These are phyloP conservation scores for Endocalyx cinctus DNA, from an alignment of 2,329 filamentous ascomycete species.

Conservation along the genomic window DNA sequence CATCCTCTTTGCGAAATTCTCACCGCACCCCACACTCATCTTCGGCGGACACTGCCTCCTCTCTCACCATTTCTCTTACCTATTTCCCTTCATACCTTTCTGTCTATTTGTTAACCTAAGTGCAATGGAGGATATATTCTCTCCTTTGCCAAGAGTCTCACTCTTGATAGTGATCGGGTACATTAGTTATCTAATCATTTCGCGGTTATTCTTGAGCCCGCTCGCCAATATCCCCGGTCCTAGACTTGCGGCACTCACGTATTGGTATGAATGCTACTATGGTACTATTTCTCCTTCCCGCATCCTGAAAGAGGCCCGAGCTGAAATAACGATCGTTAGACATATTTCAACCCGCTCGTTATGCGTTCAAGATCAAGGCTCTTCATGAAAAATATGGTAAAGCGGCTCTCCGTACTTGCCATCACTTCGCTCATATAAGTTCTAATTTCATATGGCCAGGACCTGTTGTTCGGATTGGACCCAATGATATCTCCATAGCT, in stretches of 20 bases:
- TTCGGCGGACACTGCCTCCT: too few relatives aligned
- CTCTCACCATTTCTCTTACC: too few relatives aligned
- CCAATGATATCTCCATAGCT: conserved; percentile 3
- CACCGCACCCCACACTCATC: too few relatives aligned
- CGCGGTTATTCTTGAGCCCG: conserved; percentile 6
- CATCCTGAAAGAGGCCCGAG: not conserved
- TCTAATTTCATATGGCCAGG: conserved; percentile 3
- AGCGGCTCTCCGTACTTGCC: not conserved
- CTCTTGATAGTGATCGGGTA: too few relatives aligned
- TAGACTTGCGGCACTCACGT: conserved; percentile 10
- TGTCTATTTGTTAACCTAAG: too few relatives aligned
- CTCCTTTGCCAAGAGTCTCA: too few relatives aligned
- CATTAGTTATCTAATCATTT: conserved; percentile 4
- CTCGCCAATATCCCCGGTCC: conserved; percentile 8
- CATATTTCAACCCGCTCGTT: conserved; percentile 9
- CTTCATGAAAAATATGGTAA: conserved; percentile 10
- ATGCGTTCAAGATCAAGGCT: conserved; percentile 11
- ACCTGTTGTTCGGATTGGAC: conserved; percentile 10
- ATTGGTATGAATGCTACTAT: conserved; percentile 12
- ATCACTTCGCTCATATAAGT: conserved; percentile 1
- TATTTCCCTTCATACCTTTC: too few relatives aligned
- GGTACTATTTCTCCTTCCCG: not conserved
- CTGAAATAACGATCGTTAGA: conserved; percentile 4
- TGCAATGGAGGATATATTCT: too few relatives aligned
- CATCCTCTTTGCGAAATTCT: too few relatives aligned